These are phyloP conservation scores for Eleusine coracana DNA, from an alignment of 176 grass and related monocot species.

Conservation along the genomic window DNA sequence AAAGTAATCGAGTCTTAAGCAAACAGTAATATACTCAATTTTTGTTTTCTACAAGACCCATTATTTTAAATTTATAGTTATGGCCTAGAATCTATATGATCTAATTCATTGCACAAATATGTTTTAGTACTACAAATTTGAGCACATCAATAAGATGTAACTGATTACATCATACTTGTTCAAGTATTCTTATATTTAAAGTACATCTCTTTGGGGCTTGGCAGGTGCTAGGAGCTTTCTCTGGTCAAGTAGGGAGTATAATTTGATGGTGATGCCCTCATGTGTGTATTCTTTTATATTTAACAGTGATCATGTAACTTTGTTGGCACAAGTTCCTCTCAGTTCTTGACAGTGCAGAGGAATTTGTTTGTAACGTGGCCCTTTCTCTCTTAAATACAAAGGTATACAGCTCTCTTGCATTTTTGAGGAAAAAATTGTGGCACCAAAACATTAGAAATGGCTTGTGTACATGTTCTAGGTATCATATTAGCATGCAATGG, in stretches of 20 bases:
- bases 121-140: not conserved
- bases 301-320: too few species aligned
- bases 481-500: too few species aligned
- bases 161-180: constrained; percentile 9
- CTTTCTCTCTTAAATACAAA: too few species aligned
- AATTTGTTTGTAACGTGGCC: too few species aligned
- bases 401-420: too few species aligned
- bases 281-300: too few species aligned
- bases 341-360: too few species aligned
- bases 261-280: too few species aligned
- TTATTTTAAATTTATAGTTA: not conserved
- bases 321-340: too few species aligned
- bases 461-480: not conserved
- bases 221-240: too few species aligned
- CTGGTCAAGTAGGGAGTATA: too few species aligned
- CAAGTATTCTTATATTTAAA: constrained; percentile 7
- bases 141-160: constrained; percentile 4
- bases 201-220: not conserved
- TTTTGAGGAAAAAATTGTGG: not conserved
- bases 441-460: constrained; percentile 19
- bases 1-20: not conserved
- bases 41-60: not conserved
- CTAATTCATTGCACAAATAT: not conserved
- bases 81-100: not conserved
- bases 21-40: constrained; percentile 2